Evolutionary conservation across 23 red algal genomes (phyloP).

Genomic region (Gracilaria domingensis): DNA sequence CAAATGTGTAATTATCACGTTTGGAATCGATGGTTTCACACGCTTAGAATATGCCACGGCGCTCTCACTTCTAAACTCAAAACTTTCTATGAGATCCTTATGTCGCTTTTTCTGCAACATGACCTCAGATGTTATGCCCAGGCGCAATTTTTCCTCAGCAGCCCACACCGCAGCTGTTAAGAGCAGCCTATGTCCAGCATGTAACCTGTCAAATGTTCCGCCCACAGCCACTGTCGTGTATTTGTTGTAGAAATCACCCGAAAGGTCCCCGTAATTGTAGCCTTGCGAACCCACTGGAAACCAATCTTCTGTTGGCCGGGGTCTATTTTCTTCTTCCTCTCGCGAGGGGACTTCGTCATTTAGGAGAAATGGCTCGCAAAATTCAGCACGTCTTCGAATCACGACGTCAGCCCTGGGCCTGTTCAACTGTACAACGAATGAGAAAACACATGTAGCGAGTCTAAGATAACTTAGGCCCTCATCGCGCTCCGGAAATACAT

Average conservation of each 20-base stretch:
- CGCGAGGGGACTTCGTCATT: neutral
- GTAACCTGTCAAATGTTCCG: conserved; percentile 97
- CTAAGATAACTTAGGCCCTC: conserved; percentile 57
- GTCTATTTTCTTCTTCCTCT: neutral
- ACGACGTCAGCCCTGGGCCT: conserved; percentile 54
- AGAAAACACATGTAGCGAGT: conserved; percentile 50
- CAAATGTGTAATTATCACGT: conserved; percentile 61
- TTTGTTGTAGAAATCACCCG: conserved; percentile 61
- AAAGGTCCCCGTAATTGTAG: conserved; percentile 48
- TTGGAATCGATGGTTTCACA: conserved; percentile 40
- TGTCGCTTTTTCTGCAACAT: conserved; percentile 73
- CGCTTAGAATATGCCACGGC: conserved; percentile 71
- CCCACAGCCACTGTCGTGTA: conserved; percentile 89
- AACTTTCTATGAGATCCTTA: conserved; percentile 59
- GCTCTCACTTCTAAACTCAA: conserved; percentile 42
- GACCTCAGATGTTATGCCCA: conserved; percentile 78
- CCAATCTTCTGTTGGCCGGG: neutral
- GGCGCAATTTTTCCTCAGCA: conserved; percentile 41
- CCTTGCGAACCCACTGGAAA: conserved; percentile 23
- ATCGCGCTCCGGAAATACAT: conserved; percentile 6
- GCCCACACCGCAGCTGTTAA: conserved; percentile 82
- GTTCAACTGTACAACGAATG: conserved; percentile 36
- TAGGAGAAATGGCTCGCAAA: neutral
- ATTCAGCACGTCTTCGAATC: conserved; percentile 4
- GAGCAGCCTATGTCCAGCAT: conserved; percentile 96